Percentiles rank a stretch among this genome's conserved stretches.
Conservation (phyloP, 331 rosid species). For the Spiraea crenata region DNA sequence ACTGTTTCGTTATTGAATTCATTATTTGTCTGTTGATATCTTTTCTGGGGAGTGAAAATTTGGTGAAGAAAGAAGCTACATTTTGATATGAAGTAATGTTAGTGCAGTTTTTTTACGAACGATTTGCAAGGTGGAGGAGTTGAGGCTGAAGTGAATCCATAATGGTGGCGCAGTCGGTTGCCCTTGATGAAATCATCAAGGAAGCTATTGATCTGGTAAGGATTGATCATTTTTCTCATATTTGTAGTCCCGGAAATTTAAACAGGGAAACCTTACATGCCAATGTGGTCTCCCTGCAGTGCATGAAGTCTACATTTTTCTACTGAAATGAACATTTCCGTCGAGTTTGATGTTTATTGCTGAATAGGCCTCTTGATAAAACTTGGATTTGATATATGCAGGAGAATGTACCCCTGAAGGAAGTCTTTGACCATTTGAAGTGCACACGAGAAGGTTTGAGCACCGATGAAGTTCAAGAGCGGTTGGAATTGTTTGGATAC, state of each 20-base stretch:
- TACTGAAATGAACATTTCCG: background rate
- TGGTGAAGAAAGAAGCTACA: background rate
- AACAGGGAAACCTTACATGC: background rate
- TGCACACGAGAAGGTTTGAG: slow-evolving; percentile 58
- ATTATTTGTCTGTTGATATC: background rate
- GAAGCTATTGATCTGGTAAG: slow-evolving; percentile 68
- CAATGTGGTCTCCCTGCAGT: no score
- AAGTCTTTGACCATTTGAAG: slow-evolving; percentile 62
- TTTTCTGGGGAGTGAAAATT: background rate
- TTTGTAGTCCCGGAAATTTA: background rate
- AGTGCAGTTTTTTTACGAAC: background rate
- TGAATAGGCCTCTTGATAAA: background rate
- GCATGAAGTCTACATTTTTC: no score
- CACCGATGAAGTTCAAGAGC: slow-evolving; percentile 49
- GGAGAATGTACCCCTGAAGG: slow-evolving; percentile 68
- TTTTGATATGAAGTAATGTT: background rate
- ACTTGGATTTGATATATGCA: slow-evolving; percentile 21
- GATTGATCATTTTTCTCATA: no score
- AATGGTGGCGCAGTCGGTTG: slow-evolving; percentile 36
- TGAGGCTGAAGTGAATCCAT: slow-evolving; percentile 22
- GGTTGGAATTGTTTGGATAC: slow-evolving; percentile 62
- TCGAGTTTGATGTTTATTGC: background rate
- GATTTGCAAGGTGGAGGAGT: slow-evolving; percentile 12
- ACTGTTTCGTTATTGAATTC: background rate
- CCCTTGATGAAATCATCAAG: slow-evolving; percentile 55